Conservation (phyloP, 176 grass and related monocot genomes). For the Carex scoparia region DNA sequence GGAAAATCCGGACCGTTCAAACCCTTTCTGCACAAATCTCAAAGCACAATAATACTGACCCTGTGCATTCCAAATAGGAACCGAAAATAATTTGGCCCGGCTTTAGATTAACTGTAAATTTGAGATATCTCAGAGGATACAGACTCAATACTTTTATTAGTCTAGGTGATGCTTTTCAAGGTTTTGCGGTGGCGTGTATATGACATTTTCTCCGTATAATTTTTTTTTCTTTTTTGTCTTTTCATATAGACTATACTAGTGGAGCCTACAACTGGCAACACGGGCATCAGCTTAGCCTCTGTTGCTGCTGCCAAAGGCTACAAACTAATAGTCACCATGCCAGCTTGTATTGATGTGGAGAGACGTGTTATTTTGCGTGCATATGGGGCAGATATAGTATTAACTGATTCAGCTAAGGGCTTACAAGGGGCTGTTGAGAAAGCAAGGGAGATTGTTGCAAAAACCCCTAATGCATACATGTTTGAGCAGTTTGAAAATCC, state of each 20-base stretch:
- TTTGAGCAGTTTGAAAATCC: slow-evolving; percentile 88
- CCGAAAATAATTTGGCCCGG: no score
- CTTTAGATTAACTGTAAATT: no score
- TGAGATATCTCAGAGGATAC: no score
- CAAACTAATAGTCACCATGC: slow-evolving; percentile 84
- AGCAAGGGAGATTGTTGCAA: slow-evolving; percentile 65
- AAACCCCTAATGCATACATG: slow-evolving; percentile 70
- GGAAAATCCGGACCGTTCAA: no score
- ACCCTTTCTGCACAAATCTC: no score
- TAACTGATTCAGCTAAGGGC: slow-evolving; percentile 70
- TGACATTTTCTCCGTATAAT: background rate
- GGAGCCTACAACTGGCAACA: slow-evolving; percentile 91
- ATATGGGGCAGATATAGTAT: slow-evolving; percentile 74
- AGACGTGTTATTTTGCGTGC: slow-evolving; percentile 62
- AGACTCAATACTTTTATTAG: background rate
- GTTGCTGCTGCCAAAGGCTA: slow-evolving; percentile 91
- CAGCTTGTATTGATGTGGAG: slow-evolving; percentile 76
- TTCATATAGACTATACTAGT: slow-evolving; percentile 70
- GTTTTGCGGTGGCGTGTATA: background rate
- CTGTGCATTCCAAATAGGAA: no score
- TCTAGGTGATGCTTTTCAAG: background rate
- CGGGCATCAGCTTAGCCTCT: slow-evolving; percentile 62
- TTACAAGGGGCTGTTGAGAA: slow-evolving; percentile 88
- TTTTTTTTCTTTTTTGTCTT: background rate
- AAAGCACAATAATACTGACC: no score